phyloP scores from a whole-genome alignment of 352 stramenopile species.

The Plasmopara muralis region DNA sequence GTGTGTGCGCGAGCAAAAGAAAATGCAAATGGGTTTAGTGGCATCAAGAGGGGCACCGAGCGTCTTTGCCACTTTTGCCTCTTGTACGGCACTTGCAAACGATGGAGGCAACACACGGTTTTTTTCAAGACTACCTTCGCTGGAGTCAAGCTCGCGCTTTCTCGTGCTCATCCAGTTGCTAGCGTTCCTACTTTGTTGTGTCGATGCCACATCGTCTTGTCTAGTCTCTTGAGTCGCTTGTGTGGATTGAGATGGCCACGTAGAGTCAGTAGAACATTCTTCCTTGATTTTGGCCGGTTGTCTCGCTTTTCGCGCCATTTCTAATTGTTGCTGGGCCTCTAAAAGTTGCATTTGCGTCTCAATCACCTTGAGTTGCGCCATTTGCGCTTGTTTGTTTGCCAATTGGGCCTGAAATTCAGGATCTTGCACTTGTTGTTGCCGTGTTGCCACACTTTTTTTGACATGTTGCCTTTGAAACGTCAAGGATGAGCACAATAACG shows the following conservation, averaged over 20 bases:
- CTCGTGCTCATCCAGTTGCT: conserved; percentile 17
- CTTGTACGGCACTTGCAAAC: conserved; percentile 6
- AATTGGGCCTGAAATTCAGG: conserved; percentile 3
- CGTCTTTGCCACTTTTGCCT: conserved; percentile 5
- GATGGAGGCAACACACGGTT: conserved; percentile 25
- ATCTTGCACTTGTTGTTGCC: conserved; percentile 9
- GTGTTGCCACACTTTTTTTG: conserved; percentile 26
- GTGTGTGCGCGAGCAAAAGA: conserved; percentile 85
- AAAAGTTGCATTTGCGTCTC: conserved; percentile 19
- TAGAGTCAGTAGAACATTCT: background rate
- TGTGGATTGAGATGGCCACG: conserved; percentile 8
- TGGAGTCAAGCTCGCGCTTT: conserved; percentile 12
- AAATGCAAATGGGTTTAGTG: conserved; percentile 36
- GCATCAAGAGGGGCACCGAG: conserved; percentile 30
- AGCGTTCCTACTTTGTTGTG: conserved; percentile 5
- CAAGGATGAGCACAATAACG: conserved; percentile 73
- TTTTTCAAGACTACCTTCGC: conserved; percentile 11
- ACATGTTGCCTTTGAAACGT: conserved; percentile 67
- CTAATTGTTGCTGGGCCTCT: conserved; percentile 19
- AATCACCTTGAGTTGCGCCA: conserved; percentile 11
- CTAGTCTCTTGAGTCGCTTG: conserved; percentile 9
- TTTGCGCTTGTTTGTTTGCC: conserved; percentile 18
- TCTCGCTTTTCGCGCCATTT: conserved; percentile 14
- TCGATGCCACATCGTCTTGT: conserved; percentile 19
- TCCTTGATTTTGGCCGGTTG: background rate